phyloP scores from a whole-genome alignment of 1,139 yeast genomes.

The Scheffersomyces titani region DNA sequence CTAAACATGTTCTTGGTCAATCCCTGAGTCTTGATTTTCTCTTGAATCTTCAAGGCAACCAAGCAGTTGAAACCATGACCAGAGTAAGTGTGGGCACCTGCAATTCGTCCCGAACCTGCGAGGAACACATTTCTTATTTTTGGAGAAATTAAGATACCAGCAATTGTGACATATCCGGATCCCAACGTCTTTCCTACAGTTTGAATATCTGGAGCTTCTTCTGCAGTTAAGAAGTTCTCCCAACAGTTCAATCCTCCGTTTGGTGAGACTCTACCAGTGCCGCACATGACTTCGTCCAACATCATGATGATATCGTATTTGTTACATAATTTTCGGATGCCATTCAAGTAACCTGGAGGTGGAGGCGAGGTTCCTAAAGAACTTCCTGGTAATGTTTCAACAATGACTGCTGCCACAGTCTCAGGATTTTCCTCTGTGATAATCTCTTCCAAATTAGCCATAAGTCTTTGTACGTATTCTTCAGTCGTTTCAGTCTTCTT shows the following conservation, averaged over 20 bases:
- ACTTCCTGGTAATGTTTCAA: constrained; percentile 61
- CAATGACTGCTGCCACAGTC: constrained; percentile 53
- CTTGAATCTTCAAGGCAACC: constrained; percentile 60
- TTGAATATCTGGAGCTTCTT: constrained; percentile 59
- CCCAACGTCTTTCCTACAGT: constrained; percentile 67
- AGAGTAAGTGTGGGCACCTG: constrained; percentile 63
- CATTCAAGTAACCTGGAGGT: constrained; percentile 57
- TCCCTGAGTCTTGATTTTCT: constrained; percentile 45
- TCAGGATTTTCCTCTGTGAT: constrained; percentile 52
- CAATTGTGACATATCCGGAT: constrained; percentile 62
- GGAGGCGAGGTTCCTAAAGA: constrained; percentile 60
- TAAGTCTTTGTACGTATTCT: constrained; percentile 47
- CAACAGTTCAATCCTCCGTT: constrained; percentile 45
- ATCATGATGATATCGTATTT: constrained; percentile 60
- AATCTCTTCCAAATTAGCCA: constrained; percentile 49
- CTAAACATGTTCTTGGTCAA: constrained; percentile 51
- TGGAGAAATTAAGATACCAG: constrained; percentile 59
- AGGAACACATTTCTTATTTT: constrained; percentile 45
- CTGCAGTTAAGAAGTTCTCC: constrained; percentile 47
- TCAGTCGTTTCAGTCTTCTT: constrained; percentile 49
- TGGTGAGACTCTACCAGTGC: constrained; percentile 50
- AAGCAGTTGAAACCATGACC: constrained; percentile 62
- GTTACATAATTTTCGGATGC: constrained; percentile 52
- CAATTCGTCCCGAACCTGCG: constrained; percentile 42
- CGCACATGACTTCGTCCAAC: constrained; percentile 69